Conservation (phyloP, 352 stramenopile species). For the Globisporangium apiculatum region DNA sequence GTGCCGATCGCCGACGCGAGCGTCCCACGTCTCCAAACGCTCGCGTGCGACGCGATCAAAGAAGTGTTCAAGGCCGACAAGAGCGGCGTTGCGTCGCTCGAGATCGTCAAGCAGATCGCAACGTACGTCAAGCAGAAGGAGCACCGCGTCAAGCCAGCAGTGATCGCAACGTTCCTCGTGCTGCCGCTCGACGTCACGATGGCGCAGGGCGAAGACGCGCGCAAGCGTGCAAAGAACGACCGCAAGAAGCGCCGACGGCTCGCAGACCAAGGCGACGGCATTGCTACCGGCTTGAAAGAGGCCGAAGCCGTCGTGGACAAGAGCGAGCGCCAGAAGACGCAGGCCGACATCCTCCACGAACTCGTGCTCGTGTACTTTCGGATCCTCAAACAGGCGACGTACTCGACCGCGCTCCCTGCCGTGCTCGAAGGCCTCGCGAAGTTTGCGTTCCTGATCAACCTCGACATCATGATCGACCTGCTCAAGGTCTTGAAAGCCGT, state of each 20-base stretch:
- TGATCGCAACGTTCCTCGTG: constrained; percentile 67
- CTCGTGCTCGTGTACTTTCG: constrained; percentile 96
- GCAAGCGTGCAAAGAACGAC: constrained; percentile 75
- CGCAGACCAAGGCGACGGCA: constrained; percentile 70
- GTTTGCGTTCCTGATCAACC: constrained; percentile 96
- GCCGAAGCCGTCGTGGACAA: constrained; percentile 92
- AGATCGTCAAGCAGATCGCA: constrained; percentile 82
- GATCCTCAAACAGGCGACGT: constrained; percentile 91
- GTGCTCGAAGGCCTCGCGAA: constrained; percentile 92
- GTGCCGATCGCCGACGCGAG: constrained; percentile 72
- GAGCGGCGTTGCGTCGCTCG: constrained; percentile 44
- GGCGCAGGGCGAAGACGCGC: constrained; percentile 72
- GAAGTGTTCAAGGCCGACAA: constrained; percentile 76
- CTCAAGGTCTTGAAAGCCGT: constrained; percentile 94
- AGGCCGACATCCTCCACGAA: constrained; percentile 93
- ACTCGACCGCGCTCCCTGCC: constrained; percentile 85
- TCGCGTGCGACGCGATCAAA: constrained; percentile 61
- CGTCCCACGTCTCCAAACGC: constrained; percentile 40
- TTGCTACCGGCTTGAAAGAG: constrained; percentile 92
- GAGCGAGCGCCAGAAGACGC: constrained; percentile 88
- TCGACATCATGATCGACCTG: constrained; percentile 97
- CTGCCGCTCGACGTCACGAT: constrained; percentile 85
- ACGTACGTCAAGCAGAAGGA: constrained; percentile 82
- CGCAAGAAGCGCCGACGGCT: constrained; percentile 79
- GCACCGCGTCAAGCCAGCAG: constrained; percentile 66